phyloP scores from a whole-genome alignment of 2,329 filamentous ascomycete genomes.

The Paracoccidioides brasiliensis region DNA sequence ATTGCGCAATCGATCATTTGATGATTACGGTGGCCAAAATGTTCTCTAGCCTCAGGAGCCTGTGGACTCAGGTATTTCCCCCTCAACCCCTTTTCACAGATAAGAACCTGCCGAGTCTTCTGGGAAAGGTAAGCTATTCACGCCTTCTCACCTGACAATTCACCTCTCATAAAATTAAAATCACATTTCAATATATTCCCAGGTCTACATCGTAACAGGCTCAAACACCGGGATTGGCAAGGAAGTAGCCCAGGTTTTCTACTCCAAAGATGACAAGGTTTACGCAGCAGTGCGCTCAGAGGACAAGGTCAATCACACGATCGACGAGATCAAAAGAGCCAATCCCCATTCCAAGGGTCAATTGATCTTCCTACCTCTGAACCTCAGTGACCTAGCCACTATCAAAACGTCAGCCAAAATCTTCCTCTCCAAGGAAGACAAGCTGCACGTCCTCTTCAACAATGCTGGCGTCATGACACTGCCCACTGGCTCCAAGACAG shows the following conservation, averaged over 20 bases:
- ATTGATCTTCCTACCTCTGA: constrained; percentile 26
- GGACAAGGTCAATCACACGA: constrained; percentile 27
- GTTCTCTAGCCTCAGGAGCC: background rate
- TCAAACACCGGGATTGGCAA: constrained; percentile 28
- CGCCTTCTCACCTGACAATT: background rate
- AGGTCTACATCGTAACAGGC: constrained; percentile 30
- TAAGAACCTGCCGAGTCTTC: constrained; percentile 10
- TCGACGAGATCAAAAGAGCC: constrained; percentile 24
- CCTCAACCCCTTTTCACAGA: constrained; percentile 13
- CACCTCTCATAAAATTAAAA: background rate
- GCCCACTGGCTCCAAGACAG: constrained; percentile 20
- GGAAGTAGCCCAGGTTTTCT: constrained; percentile 29
- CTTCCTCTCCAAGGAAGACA: constrained; percentile 24
- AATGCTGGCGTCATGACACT: constrained; percentile 25
- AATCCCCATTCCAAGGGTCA: constrained; percentile 19
- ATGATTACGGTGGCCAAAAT: background rate
- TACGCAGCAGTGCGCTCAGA: constrained; percentile 33
- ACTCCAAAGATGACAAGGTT: constrained; percentile 31
- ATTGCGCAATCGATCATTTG: too few species aligned
- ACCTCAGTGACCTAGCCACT: constrained; percentile 28
- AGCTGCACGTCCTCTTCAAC: constrained; percentile 28
- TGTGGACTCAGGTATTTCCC: constrained; percentile 9
- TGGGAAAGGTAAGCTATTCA: constrained; percentile 8
- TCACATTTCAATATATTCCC: background rate
- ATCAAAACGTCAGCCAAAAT: constrained; percentile 26